phyloP scores from a whole-genome alignment of 2,329 filamentous ascomycete genomes.

The Colletotrichum spinosum region DNA sequence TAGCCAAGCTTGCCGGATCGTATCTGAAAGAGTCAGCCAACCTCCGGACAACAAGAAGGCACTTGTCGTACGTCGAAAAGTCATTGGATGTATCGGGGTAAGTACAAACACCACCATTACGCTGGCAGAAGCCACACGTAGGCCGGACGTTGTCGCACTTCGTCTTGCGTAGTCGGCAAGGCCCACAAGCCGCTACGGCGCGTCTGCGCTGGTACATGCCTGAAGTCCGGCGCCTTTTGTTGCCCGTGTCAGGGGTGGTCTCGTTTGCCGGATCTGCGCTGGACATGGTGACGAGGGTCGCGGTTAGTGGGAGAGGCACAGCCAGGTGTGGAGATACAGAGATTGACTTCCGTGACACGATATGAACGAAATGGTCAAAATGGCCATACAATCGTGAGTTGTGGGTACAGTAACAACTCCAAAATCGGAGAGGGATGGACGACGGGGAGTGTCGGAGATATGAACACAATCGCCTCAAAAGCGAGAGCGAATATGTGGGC shows the following conservation, averaged over 20 bases:
- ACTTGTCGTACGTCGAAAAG: conserved; percentile 40
- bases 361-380: neutral
- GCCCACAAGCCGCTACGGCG: conserved; percentile 49
- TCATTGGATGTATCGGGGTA: conserved; percentile 45
- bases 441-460: conserved; percentile 27
- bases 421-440: neutral
- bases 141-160: conserved; percentile 53
- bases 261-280: conserved; percentile 7
- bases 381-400: too few species aligned
- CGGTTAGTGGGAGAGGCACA: too few species aligned
- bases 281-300: conserved; percentile 5
- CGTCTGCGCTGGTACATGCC: conserved; percentile 44
- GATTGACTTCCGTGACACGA: neutral
- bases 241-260: conserved; percentile 14
- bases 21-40: conserved; percentile 41
- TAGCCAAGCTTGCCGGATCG: conserved; percentile 50
- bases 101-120: conserved; percentile 47
- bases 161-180: conserved; percentile 50
- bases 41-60: neutral
- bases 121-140: conserved; percentile 49
- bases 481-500: conserved; percentile 9
- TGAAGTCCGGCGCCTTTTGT: conserved; percentile 30
- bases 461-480: conserved; percentile 8
- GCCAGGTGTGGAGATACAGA: neutral
- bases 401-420: too few species aligned